These are phyloP conservation scores for Coniochaeta sp. DNA, from an alignment of 2,329 filamentous ascomycete species.

Conservation along the genomic window DNA sequence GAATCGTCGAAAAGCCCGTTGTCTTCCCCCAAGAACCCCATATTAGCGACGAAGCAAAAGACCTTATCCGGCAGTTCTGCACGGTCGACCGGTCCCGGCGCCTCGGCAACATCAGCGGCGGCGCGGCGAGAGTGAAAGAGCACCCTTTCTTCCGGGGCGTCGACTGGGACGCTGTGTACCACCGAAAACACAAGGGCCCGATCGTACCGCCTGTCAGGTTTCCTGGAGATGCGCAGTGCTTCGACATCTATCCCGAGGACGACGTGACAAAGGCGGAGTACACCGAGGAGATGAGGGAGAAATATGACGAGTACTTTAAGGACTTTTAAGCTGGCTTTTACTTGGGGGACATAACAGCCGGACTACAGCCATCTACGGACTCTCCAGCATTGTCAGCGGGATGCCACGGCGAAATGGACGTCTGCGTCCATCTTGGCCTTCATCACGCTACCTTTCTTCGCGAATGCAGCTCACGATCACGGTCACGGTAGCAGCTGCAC, in stretches of 20 bases:
- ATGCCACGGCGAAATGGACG: neutral
- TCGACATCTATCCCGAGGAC: slow-evolving; percentile 76
- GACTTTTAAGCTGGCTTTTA: slow-evolving; percentile 44
- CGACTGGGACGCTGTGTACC: slow-evolving; percentile 66
- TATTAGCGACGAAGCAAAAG: slow-evolving; percentile 61
- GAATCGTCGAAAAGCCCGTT: slow-evolving; percentile 72
- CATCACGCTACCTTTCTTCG: too few species aligned
- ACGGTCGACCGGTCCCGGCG: slow-evolving; percentile 71
- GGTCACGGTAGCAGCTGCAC: too few species aligned
- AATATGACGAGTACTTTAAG: slow-evolving; percentile 64
- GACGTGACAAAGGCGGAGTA: slow-evolving; percentile 58
- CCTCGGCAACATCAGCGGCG: slow-evolving; percentile 71
- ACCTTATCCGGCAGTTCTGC: slow-evolving; percentile 70
- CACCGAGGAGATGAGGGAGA: slow-evolving; percentile 57
- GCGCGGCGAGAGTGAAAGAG: slow-evolving; percentile 61
- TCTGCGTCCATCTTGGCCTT: too few species aligned
- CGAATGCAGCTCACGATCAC: too few species aligned
- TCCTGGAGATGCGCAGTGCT: slow-evolving; percentile 70
- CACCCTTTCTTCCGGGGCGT: slow-evolving; percentile 70
- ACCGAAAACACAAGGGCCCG: slow-evolving; percentile 57
- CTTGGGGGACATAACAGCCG: neutral
- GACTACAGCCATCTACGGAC: neutral
- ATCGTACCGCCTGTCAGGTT: slow-evolving; percentile 69
- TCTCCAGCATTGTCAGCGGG: neutral
- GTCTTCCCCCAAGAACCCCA: slow-evolving; percentile 60